Evolutionary conservation across 108 stramenopile genomes (phyloP).

Genomic region (Cyclostephanos invisitatus): DNA sequence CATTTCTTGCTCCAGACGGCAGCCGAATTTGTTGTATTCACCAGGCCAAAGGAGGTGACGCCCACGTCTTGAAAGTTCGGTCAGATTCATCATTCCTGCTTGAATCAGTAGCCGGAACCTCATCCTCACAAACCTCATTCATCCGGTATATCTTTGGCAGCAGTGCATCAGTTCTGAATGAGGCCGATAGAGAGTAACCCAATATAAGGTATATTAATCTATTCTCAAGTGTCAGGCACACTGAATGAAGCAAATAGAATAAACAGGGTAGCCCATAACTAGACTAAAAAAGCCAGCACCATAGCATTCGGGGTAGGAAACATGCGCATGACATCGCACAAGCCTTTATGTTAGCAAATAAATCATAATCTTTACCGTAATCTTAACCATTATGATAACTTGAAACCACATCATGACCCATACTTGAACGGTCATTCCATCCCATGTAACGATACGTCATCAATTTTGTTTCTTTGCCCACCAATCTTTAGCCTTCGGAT

Average conservation of each 20-base stretch:
- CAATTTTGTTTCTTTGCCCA: slow-evolving; percentile 16
- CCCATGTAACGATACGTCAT: neutral
- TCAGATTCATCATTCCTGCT: slow-evolving; percentile 27
- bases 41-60: slow-evolving; percentile 11
- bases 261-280: no score
- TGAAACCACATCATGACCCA: no score
- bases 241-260: no score
- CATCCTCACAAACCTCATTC: slow-evolving; percentile 13
- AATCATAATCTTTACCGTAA: no score
- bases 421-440: no score
- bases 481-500: slow-evolving; percentile 50
- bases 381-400: no score
- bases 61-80: slow-evolving; percentile 22
- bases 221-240: no score
- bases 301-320: no score
- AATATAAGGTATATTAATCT: neutral
- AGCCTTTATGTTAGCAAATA: no score
- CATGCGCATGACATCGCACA: no score
- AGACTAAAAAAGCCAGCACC: no score
- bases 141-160: slow-evolving; percentile 38
- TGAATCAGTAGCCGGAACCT: slow-evolving; percentile 20
- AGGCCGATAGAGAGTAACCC: neutral
- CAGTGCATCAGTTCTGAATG: slow-evolving; percentile 6
- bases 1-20: slow-evolving; percentile 39
- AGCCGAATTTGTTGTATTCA: slow-evolving; percentile 30